Evolutionary conservation across 2,329 filamentous ascomycete species (phyloP).

Genomic region (Orbilia ellipsospora): DNA sequence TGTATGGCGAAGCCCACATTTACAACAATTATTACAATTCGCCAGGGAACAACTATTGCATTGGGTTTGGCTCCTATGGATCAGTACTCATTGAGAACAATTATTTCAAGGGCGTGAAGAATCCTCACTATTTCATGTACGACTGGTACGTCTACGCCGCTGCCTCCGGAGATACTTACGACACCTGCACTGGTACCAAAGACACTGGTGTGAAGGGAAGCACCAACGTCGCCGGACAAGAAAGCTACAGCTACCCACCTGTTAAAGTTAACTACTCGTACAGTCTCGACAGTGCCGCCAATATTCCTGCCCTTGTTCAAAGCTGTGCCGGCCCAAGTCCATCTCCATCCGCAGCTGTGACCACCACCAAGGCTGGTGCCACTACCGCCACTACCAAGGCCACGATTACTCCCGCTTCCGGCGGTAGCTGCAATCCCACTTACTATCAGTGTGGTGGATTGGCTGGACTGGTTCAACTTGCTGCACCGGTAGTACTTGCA

Average conservation of each 20-base stretch:
- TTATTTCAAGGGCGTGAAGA: conserved; percentile 6
- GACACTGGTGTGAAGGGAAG: background rate
- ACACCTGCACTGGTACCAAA: background rate
- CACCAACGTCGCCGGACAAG: conserved; percentile 4
- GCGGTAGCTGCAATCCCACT: background rate
- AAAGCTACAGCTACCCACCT: conserved; percentile 1
- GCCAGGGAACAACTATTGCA: conserved; percentile 4
- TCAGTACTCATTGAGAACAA: conserved; percentile 14
- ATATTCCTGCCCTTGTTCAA: background rate
- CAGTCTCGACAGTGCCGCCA: background rate
- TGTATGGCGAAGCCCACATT: conserved; percentile 2
- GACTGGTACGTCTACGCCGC: conserved; percentile 4
- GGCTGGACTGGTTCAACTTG: conserved; percentile 21
- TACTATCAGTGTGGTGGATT: conserved; percentile 36
- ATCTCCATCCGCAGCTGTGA: conserved; percentile 33
- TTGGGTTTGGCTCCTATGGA: conserved; percentile 10
- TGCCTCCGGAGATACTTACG: background rate
- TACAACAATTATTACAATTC: conserved; percentile 11
- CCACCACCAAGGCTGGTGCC: conserved; percentile 13
- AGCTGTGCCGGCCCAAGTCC: conserved; percentile 10
- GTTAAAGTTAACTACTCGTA: background rate
- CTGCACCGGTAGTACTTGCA: conserved; percentile 18
- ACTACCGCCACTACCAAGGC: background rate
- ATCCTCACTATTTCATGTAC: conserved; percentile 7
- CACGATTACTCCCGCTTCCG: background rate